Evolutionary conservation across 2,329 filamentous ascomycete species (phyloP).

Genomic region (Pleoardoris graminearum): DNA sequence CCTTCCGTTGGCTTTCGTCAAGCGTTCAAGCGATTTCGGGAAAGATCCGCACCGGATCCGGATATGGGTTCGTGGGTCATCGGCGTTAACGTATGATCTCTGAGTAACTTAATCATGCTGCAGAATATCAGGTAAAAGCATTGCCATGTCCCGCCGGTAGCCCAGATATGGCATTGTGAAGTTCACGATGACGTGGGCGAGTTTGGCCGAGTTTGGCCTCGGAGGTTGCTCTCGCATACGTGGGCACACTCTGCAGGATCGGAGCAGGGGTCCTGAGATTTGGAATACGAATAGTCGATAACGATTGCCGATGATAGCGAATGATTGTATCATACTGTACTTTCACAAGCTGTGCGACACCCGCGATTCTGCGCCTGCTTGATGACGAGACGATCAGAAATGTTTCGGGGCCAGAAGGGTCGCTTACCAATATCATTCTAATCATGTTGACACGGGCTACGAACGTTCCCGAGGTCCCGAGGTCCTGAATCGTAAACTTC

Average conservation of each 20-base stretch:
- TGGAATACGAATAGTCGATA: neutral
- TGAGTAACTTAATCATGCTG: slow-evolving; percentile 17
- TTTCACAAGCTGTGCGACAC: neutral
- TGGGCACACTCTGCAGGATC: neutral
- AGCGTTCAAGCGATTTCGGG: slow-evolving; percentile 43
- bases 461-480: neutral
- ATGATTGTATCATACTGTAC: slow-evolving; percentile 18
- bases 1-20: slow-evolving; percentile 28
- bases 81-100: slow-evolving; percentile 26
- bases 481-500: neutral
- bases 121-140: slow-evolving; percentile 16
- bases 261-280: neutral
- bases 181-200: slow-evolving; percentile 34
- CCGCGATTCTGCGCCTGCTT: neutral
- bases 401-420: neutral
- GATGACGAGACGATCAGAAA: neutral
- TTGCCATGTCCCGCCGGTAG: slow-evolving; percentile 11
- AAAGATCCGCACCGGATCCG: slow-evolving; percentile 27
- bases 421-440: neutral
- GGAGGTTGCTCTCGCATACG: neutral
- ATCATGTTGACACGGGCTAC: neutral
- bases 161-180: slow-evolving; percentile 5
- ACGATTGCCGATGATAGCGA: slow-evolving; percentile 5
- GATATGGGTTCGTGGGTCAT: slow-evolving; percentile 18
- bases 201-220: neutral